phyloP scores from a whole-genome alignment of 441 rosid species.

The Populus hybrid region DNA sequence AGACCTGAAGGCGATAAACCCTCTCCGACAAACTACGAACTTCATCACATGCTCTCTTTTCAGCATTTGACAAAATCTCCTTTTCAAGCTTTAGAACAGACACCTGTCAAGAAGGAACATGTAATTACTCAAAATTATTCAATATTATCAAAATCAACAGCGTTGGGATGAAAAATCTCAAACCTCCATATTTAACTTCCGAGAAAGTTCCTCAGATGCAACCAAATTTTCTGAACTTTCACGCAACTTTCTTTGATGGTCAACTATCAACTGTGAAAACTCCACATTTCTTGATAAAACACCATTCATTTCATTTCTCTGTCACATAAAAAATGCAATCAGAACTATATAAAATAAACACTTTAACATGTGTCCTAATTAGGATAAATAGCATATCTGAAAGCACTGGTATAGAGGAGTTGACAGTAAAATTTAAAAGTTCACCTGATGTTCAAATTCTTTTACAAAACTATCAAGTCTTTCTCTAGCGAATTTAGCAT shows the following conservation, averaged over 20 bases:
- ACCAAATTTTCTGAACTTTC: constrained; percentile 71
- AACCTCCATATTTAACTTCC: constrained; percentile 92
- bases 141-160: constrained; percentile 6
- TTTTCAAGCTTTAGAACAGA: constrained; percentile 81
- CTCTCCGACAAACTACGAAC: constrained; percentile 84
- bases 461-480: constrained; percentile 69
- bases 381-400: neutral
- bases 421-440: neutral
- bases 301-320: constrained; percentile 71
- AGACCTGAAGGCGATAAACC: constrained; percentile 81
- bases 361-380: neutral
- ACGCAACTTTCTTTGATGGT: constrained; percentile 78
- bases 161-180: constrained; percentile 1
- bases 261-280: constrained; percentile 75
- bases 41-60: constrained; percentile 88
- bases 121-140: constrained; percentile 14
- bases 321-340: constrained; percentile 21
- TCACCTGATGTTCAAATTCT: constrained; percentile 83
- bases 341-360: constrained; percentile 7
- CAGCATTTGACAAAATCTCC: constrained; percentile 77
- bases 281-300: constrained; percentile 85
- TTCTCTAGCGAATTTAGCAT: constrained; percentile 72
- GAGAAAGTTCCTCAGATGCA: constrained; percentile 74
- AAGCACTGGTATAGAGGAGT: neutral
- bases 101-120: constrained; percentile 40